Percentiles rank a stretch among this genome's conserved stretches.
Conservation (phyloP, 2,329 filamentous ascomycete species). For the Fusarium tupiense region DNA sequence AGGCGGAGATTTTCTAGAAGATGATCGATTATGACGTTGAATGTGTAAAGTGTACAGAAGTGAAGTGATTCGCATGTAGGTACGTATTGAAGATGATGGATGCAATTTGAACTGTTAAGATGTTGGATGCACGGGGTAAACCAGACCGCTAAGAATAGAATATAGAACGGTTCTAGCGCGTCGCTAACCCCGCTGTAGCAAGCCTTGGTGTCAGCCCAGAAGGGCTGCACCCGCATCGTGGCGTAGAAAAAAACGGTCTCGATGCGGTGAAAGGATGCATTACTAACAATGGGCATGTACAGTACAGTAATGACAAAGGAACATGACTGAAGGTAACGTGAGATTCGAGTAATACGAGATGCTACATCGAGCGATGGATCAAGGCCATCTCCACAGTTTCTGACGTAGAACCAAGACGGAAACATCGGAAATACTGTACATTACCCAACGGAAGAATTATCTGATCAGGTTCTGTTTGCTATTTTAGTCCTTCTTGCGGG, state of each 20-base stretch:
- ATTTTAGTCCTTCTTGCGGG: constrained; percentile 6
- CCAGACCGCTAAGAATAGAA: not conserved
- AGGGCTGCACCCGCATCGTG: constrained; percentile 5
- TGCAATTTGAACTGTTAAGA: not conserved
- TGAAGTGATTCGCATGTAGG: not conserved
- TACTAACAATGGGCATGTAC: not conserved
- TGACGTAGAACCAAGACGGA: constrained; percentile 12
- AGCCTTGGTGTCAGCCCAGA: constrained; percentile 6
- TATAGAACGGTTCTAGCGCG: not conserved
- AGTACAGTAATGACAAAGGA: not conserved
- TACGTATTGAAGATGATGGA: not conserved
- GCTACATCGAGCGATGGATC: not conserved
- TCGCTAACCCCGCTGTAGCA: constrained; percentile 5
- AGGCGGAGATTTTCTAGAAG: constrained; percentile 1
- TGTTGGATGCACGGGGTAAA: not conserved
- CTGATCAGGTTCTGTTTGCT: not conserved
- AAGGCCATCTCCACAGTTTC: not conserved
- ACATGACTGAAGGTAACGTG: not conserved
- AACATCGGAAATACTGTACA: constrained; percentile 1
- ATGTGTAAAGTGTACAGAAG: not conserved
- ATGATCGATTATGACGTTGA: constrained; percentile 13
- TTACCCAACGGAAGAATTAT: constrained; percentile 3
- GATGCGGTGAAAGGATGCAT: constrained; percentile 12
- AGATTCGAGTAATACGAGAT: not conserved
- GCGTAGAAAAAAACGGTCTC: not conserved